Base-by-base conservation (phyloP, 148 eudicot genomes). In the Spergularia marina region DNA sequence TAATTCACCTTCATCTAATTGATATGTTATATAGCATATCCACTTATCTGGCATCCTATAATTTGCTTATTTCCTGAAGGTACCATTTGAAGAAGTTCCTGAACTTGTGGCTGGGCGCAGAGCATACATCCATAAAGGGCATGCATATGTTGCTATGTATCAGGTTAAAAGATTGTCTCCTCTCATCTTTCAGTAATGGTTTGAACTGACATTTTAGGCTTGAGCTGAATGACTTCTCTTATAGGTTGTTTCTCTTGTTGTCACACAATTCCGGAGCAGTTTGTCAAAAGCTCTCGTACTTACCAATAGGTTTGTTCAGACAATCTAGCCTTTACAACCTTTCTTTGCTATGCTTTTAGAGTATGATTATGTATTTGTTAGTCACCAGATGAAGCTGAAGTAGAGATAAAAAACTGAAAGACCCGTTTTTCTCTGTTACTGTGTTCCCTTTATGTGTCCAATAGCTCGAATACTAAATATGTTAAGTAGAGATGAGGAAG, bases 1-100 rank as follows among this genome's bases (percentile, higher is more conserved):
- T 34, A 10, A 69, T 51, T 30, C 25, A 49, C 53, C 30, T 73
- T 58, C 49, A 23, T 13, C 41, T 61, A 30, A 69, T 14, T 18
- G 23, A 51, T 25, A 17, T 60, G 6, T 64, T 3, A 13, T 4
- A 15, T 36, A 21, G 53, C 30, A 63, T 30, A 11, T 59, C 53
- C 40, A 16, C 16, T 16, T 39, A 15, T 75, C 34, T 36, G 55
- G 49, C 21, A 13, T 12, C 53, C 47, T 52, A 47, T 70, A 36
- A 30, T 61, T 71, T 70, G 47, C 71, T 76, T 53, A 77, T 51
- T 69, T 23, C 40, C 44, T 88, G 72, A 81, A 95, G 99, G 98
- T 90, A 49, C 97, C 98, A 47, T 95, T 91, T 87, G 97, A 95
- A 82, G 90, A 90, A 82, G 98, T 91, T 77, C 97, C 91, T 58